phyloP scores from a whole-genome alignment of 371 early-diverging fungal genomes.

The Saksenaea oblongispora region DNA sequence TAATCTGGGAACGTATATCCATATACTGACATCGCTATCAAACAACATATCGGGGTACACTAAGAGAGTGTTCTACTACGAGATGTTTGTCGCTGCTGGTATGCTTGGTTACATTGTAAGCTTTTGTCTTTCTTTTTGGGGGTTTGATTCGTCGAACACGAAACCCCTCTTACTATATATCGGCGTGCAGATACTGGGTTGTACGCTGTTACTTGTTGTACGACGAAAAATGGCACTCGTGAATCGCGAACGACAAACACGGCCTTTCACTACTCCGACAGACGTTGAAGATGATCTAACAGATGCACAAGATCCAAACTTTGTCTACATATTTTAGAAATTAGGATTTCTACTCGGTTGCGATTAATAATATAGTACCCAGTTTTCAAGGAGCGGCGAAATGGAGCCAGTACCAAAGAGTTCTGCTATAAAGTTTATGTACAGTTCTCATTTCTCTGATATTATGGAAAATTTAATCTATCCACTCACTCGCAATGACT shows the following conservation, averaged over 20 bases:
- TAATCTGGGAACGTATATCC: background rate
- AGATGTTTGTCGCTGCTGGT: background rate
- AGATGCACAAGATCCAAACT: conserved; percentile 18
- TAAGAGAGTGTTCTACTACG: conserved; percentile 3
- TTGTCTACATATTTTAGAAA: conserved; percentile 18
- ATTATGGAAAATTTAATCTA: too few species aligned
- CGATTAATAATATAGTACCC: too few species aligned
- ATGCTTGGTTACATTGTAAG: background rate
- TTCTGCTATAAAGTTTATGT: too few species aligned
- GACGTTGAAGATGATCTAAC: conserved; percentile 20
- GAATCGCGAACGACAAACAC: background rate
- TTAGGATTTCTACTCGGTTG: too few species aligned
- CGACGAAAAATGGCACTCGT: conserved; percentile 10
- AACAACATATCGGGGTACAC: conserved; percentile 1
- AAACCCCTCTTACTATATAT: background rate
- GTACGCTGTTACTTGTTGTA: background rate
- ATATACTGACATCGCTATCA: conserved; percentile 4
- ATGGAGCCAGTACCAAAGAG: too few species aligned
- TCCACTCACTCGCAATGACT: too few species aligned
- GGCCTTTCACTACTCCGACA: background rate
- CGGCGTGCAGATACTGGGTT: background rate
- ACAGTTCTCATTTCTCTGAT: too few species aligned
- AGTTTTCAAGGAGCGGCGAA: too few species aligned
- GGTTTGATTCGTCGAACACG: background rate
- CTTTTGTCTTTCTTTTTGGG: background rate